phyloP scores from a whole-genome alignment of 139 green algal species.

The Zygnema circumcarinatum region DNA sequence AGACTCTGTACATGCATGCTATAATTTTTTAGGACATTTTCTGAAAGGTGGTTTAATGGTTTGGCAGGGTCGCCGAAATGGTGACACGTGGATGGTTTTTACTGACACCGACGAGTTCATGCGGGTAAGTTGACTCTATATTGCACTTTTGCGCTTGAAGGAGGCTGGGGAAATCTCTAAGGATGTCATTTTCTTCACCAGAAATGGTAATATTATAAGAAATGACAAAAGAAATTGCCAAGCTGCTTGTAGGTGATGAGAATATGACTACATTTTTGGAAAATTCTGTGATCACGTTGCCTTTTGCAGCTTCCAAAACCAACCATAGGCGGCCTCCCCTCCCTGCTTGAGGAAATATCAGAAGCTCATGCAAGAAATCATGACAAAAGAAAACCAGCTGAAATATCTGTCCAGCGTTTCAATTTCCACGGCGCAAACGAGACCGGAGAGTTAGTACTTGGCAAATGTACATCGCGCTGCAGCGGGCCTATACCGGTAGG shows the following conservation, averaged over 20 bases:
- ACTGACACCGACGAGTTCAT: constrained; percentile 17
- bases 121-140: too few species aligned
- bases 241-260: too few species aligned
- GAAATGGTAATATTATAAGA: too few species aligned
- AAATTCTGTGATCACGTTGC: too few species aligned
- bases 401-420: neutral
- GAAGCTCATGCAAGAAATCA: neutral
- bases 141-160: too few species aligned
- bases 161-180: too few species aligned
- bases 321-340: neutral
- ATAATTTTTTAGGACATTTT: too few species aligned
- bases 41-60: too few species aligned
- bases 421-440: neutral
- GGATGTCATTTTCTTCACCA: too few species aligned
- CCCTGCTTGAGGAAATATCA: neutral
- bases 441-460: neutral
- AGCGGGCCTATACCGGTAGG: neutral
- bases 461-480: neutral
- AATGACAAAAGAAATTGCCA: too few species aligned
- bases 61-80: constrained; percentile 16
- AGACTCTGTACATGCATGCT: too few species aligned
- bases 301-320: neutral
- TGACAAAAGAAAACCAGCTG: neutral
- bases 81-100: constrained; percentile 15
- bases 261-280: too few species aligned